Evolutionary conservation across 495 filamentous ascomycete species (phyloP).

Genomic region (Hypoxylon lenormandii): DNA sequence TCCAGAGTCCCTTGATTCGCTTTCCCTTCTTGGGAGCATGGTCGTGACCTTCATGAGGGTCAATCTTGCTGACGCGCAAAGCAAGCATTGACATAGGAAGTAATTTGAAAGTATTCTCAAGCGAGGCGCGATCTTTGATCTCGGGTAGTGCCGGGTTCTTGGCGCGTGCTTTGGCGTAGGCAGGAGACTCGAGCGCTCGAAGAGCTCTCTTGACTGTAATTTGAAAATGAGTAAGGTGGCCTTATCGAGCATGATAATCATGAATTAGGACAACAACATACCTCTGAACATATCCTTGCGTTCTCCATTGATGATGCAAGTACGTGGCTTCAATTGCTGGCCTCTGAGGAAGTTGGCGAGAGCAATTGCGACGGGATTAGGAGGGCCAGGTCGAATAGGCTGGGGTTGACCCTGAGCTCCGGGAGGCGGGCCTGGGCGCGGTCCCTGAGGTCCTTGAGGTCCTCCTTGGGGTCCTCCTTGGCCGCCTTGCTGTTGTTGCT

Average conservation of each 20-base stretch:
- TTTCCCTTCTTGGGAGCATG: conserved; percentile 77
- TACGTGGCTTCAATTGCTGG: conserved; percentile 89
- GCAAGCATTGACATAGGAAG: conserved; percentile 96
- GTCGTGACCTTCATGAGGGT: conserved; percentile 78
- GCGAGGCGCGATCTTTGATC: conserved; percentile 83
- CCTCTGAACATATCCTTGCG: conserved; percentile 98
- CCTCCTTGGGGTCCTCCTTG: conserved; percentile 49
- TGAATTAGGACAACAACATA: conserved; percentile 51
- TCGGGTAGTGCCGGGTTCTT: conserved; percentile 92
- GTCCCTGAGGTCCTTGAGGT: conserved; percentile 55
- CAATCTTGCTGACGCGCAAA: conserved; percentile 86
- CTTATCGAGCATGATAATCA: conserved; percentile 11
- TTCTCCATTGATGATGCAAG: conserved; percentile 94
- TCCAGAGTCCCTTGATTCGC: conserved; percentile 95
- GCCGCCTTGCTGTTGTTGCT: conserved; percentile 69
- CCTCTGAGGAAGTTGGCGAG: conserved; percentile 87
- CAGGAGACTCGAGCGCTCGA: conserved; percentile 87
- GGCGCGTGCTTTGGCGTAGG: conserved; percentile 84
- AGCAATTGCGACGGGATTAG: conserved; percentile 86
- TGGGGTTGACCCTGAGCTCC: conserved; percentile 62
- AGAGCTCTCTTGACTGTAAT: conserved; percentile 91
- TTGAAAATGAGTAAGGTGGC: conserved; percentile 18
- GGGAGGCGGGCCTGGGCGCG: conserved; percentile 54
- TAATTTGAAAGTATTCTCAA: conserved; percentile 93
- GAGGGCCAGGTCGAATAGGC: conserved; percentile 76